phyloP scores from a whole-genome alignment of 345 rosid genomes.

The Microthlaspi erraticum region DNA sequence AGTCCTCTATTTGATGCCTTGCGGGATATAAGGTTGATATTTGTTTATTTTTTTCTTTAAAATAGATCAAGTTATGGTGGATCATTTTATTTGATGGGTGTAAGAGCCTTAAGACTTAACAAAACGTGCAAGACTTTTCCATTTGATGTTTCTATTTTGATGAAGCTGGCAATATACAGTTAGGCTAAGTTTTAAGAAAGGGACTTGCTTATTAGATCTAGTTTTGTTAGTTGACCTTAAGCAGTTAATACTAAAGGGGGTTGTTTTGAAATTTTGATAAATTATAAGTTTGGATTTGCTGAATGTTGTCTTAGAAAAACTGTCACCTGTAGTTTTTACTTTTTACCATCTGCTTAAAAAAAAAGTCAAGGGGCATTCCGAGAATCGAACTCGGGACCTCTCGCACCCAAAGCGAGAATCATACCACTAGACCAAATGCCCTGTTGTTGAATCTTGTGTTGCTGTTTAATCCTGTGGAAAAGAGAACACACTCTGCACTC shows the following conservation, averaged over 20 bases:
- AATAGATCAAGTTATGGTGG: too few relatives aligned
- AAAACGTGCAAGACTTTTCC: too few relatives aligned
- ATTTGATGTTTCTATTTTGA: not conserved
- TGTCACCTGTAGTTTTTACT: too few relatives aligned
- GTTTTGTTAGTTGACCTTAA: slow-evolving; percentile 18
- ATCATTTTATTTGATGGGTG: too few relatives aligned
- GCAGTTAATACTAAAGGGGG: not conserved
- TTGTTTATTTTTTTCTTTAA: too few relatives aligned
- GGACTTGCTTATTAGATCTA: slow-evolving; percentile 5
- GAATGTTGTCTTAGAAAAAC: too few relatives aligned
- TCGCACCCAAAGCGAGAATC: slow-evolving; percentile 89
- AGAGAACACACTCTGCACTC: too few relatives aligned
- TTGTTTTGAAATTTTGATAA: not conserved
- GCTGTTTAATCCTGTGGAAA: too few relatives aligned
- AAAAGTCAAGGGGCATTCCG: slow-evolving; percentile 59
- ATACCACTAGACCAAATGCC: slow-evolving; percentile 86
- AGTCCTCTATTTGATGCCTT: too few relatives aligned
- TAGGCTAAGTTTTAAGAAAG: not conserved
- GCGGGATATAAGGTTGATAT: too few relatives aligned
- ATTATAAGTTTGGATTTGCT: too few relatives aligned
- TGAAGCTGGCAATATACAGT: slow-evolving; percentile 10
- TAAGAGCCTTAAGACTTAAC: too few relatives aligned
- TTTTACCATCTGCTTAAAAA: not conserved
- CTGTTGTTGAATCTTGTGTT: not conserved
- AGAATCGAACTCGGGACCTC: slow-evolving; percentile 80